Base-by-base conservation (phyloP, 495 filamentous ascomycete genomes). In the Talaromyces wortmannii region DNA sequence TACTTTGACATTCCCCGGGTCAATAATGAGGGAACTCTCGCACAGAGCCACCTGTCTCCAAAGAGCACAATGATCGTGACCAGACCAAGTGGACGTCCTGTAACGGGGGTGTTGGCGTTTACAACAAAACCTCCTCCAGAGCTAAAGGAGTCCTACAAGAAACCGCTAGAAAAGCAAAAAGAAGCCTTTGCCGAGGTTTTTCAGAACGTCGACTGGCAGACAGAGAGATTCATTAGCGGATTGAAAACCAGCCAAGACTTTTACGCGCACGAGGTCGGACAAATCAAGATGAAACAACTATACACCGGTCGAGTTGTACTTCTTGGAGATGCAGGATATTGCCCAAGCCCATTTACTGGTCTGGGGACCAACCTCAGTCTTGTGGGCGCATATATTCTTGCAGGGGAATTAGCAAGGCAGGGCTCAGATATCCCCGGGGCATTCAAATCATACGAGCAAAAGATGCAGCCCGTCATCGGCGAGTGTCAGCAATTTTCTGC, bases 351-450 rank as follows among this genome's bases (percentile, higher is more conserved):
- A 4, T 23, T 23, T 23, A 78, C 70, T 30, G 76, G 78, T 23
- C 69, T 72, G 57, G 78, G 76, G 0, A 78, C 76, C 0, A 70
- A 64, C 10, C 61, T 69, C 29, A 65, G 69, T 8, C 59, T 81
- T 1, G 64, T 73, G 6, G 76, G 77, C 13, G 76, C 76, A 2
- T 81, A 79, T 54, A 49, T 78, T 4, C 63, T 81, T 2, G 78
- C 78, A 0, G 78, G 76, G 31, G 78, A 80, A 57, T 64, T 80
- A 17, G 36, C 51, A 3, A 64, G 55, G 48, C 51, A 68, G 45
- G 33, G 48, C 10, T 59, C 57, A 45, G 61, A 76, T 46, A 47
- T 72, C 17, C 56, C 56, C 4, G 63, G 64, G 4, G 77, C 66
- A 13, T 60, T 80, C 45, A 48, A 46, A 36, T 65, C 53, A 4